These are phyloP conservation scores for Pseudocohnilembus persalinus DNA, from an alignment of 169 alveolate genomes.

Conservation along the genomic window DNA sequence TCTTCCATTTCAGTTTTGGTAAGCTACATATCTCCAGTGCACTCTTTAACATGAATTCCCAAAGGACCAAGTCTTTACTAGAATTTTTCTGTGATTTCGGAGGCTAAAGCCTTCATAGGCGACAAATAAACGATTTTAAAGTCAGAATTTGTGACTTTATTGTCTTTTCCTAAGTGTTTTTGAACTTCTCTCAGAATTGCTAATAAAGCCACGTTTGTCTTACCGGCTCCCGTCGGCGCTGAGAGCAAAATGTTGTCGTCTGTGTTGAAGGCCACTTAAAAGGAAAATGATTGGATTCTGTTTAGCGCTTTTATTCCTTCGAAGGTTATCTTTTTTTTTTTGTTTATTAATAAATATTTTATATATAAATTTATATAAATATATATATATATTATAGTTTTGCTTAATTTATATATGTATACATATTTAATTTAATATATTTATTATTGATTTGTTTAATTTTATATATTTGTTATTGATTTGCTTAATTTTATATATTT, in stretches of 20 bases:
- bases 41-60: constrained; percentile 75
- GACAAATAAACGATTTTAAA: constrained; percentile 96
- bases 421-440: too few species aligned
- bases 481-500: too few species aligned
- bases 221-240: constrained; percentile 93
- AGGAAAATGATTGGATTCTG: constrained; percentile 74
- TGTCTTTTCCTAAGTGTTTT: constrained; percentile 38
- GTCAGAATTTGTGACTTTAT: constrained; percentile 34
- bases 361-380: too few species aligned
- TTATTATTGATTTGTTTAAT: too few species aligned
- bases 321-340: constrained; percentile 46
- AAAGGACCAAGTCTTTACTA: constrained; percentile 61
- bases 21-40: constrained; percentile 88
- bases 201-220: constrained; percentile 86
- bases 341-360: not conserved
- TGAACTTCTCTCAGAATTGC: constrained; percentile 73
- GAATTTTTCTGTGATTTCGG: constrained; percentile 86
- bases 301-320: constrained; percentile 62
- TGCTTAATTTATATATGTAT: too few species aligned
- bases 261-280: constrained; percentile 67
- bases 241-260: constrained; percentile 76
- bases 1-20: constrained; percentile 76
- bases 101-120: constrained; percentile 98
- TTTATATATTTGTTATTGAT: too few species aligned
- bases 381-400: too few species aligned